Base-by-base conservation (phyloP, 1,139 yeast genomes). In the Geotrichum restrictum region DNA sequence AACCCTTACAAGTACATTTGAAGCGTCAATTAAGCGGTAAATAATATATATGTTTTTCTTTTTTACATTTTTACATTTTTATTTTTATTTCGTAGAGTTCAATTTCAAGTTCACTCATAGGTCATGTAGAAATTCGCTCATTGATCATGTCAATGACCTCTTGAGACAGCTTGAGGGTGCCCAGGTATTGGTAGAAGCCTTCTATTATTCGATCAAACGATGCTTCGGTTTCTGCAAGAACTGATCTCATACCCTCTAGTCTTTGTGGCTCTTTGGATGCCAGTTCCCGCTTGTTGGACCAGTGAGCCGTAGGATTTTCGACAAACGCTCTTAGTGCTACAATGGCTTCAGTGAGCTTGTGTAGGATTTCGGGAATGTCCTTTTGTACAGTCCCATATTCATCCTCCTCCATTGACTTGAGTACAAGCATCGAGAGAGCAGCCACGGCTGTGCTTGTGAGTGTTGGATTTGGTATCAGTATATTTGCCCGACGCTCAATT, bases 1-100 rank as follows among this genome's bases (percentile, higher is more conserved):
- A 91, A 91, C 68, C 98, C 98, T 29, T 91, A 93, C 74, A 93
- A 93, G 69, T 89, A 88, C 52, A 52, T 68, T 43, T 64, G 60
- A 49, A 40, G 18, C n/a, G n/a, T n/a, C n/a, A n/a, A n/a, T n/a
- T n/a, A n/a, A n/a, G n/a, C n/a, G n/a, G n/a, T n/a, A n/a, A n/a
- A n/a, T n/a, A n/a, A n/a, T n/a, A n/a, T n/a, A n/a, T n/a, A n/a
- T n/a, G n/a, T n/a, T n/a, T n/a, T n/a, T n/a, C 8, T 24, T 8
- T 5, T 5, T 24, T 24, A 24, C 29, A 24, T 24, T 24, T 24
- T 8, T 24, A 24, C 7, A 5, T 5, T 8, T 24, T 5, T 24
- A 24, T 24, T 14, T 24, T 29, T 31, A 21, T 21, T 13, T 6
- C 19, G 14, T n/a, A 14, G 16, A 33, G 32, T n/a, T n/a, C n/a